Evolutionary conservation across 345 rosid genomes (phyloP).

Genomic region (Lepidium aucheri): DNA sequence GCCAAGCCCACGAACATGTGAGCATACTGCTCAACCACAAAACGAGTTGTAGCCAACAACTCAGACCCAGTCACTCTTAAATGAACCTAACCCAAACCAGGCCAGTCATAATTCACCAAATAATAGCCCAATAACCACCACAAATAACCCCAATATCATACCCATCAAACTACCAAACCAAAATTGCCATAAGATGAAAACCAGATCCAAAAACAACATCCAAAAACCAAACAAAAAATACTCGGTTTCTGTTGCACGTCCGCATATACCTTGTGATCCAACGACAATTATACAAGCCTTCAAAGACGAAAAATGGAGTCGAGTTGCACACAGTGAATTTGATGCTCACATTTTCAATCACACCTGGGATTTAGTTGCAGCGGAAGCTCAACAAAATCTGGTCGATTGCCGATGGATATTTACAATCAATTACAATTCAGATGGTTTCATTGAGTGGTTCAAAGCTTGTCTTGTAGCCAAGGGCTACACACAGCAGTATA

Average conservation of each 20-base stretch:
- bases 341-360: background rate
- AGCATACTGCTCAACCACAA: too few relatives aligned
- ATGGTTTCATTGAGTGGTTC: accelerated
- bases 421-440: background rate
- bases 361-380: background rate
- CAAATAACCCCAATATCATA: too few relatives aligned
- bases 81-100: too few relatives aligned
- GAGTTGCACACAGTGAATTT: background rate
- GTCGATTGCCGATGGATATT: background rate
- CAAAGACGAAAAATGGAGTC: background rate
- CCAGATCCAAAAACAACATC: background rate
- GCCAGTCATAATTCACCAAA: too few relatives aligned
- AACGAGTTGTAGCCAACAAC: too few relatives aligned
- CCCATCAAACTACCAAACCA: background rate
- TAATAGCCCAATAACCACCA: too few relatives aligned
- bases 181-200: background rate
- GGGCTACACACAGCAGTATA: background rate
- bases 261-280: background rate
- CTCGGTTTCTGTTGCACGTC: background rate
- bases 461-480: background rate
- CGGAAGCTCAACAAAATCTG: background rate
- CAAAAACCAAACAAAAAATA: background rate
- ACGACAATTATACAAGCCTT: background rate
- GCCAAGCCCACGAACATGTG: too few relatives aligned
- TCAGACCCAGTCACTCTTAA: too few relatives aligned